Conservation (phyloP, 2,329 filamentous ascomycete genomes). For the Aspergillus texensis region DNA sequence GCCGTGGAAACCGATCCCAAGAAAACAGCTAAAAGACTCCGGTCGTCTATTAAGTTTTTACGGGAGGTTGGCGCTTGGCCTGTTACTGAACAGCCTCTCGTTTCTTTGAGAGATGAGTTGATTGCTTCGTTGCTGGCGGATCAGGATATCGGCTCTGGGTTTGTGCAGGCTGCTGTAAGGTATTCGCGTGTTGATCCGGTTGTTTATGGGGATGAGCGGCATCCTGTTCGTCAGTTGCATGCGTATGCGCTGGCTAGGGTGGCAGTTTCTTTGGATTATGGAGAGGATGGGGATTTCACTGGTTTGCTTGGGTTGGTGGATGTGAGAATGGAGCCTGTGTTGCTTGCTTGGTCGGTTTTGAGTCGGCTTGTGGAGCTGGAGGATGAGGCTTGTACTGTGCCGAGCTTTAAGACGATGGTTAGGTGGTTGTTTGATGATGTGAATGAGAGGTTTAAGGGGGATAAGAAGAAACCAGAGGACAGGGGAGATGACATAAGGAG, state of each 20-base stretch:
- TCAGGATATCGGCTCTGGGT: constrained; percentile 50
- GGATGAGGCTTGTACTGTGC: constrained; percentile 30
- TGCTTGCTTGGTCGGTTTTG: constrained; percentile 40
- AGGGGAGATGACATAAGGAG: constrained; percentile 29
- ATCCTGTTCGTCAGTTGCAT: constrained; percentile 59
- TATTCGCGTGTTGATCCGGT: constrained; percentile 56
- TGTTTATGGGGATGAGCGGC: constrained; percentile 51
- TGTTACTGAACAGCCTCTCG: constrained; percentile 57
- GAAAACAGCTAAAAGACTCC: constrained; percentile 38
- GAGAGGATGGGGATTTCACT: constrained; percentile 20
- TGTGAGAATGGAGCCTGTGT: constrained; percentile 32
- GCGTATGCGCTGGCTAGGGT: constrained; percentile 38
- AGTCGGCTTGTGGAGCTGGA: constrained; percentile 29
- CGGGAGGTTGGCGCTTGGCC: constrained; percentile 47
- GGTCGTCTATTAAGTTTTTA: constrained; percentile 45
- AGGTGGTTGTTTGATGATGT: constrained; percentile 29
- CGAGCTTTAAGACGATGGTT: constrained; percentile 33
- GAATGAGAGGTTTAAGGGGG: constrained; percentile 28
- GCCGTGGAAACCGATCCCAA: constrained; percentile 20
- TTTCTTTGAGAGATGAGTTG: constrained; percentile 56
- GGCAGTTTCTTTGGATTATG: constrained; percentile 31
- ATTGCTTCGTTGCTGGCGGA: constrained; percentile 51
- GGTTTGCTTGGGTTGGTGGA: constrained; percentile 21
- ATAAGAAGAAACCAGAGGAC: constrained; percentile 29
- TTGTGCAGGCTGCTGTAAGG: constrained; percentile 54